These are phyloP conservation scores for Blastocystis sp. DNA, from an alignment of 352 stramenopile species.

Conservation along the genomic window DNA sequence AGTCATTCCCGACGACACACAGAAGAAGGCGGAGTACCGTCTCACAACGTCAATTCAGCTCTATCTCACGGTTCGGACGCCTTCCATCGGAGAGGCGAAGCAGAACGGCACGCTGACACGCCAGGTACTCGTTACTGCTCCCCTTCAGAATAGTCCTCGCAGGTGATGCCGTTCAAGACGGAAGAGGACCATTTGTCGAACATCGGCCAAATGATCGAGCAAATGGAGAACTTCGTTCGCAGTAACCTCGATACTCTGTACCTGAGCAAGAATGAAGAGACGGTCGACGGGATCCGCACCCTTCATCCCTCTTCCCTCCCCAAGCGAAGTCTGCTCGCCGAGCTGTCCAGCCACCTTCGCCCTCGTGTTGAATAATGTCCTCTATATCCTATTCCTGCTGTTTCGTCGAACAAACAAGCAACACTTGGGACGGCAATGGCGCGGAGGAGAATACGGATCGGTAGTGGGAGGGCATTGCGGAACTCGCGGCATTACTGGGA, in stretches of 20 bases:
- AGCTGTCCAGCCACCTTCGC: slow-evolving; percentile 7
- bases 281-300: slow-evolving; percentile 43
- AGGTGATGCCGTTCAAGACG: slow-evolving; percentile 8
- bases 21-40: slow-evolving; percentile 55
- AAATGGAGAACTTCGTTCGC: slow-evolving; percentile 66
- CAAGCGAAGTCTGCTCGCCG: slow-evolving; percentile 37
- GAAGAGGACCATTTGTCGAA: slow-evolving; percentile 51
- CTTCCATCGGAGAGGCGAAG: slow-evolving; percentile 18
- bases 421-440: too few species aligned
- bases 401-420: background rate
- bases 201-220: slow-evolving; percentile 71
- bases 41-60: slow-evolving; percentile 64
- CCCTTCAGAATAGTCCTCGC: background rate
- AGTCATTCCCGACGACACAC: slow-evolving; percentile 1
- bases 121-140: background rate
- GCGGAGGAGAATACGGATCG: too few species aligned
- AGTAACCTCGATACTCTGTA: slow-evolving; percentile 66
- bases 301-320: slow-evolving; percentile 42
- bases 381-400: background rate
- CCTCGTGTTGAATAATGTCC: background rate
- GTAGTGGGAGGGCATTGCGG: too few species aligned
- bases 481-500: too few species aligned
- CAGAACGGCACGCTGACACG: slow-evolving; percentile 52
- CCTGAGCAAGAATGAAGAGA: slow-evolving; percentile 67
- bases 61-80: slow-evolving; percentile 4